phyloP scores from a whole-genome alignment of 352 stramenopile genomes.

The Pythium rhizo-oryzae region DNA sequence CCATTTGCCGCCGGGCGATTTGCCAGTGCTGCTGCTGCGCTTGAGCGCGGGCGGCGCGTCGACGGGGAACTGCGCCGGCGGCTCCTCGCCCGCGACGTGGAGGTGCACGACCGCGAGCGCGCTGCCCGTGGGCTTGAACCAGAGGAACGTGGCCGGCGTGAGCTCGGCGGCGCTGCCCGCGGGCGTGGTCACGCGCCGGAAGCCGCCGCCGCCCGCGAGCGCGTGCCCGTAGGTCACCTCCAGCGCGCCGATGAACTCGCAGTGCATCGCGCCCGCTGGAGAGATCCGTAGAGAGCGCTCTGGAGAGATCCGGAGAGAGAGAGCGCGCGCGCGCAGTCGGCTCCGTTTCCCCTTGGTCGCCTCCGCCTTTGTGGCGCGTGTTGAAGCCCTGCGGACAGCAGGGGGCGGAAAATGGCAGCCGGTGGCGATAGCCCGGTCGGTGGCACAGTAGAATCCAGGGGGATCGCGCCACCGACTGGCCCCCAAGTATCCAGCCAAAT shows the following conservation, averaged over 20 bases:
- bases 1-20: constrained; percentile 32
- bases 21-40: not conserved
- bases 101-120: constrained; percentile 56
- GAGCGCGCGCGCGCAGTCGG: not conserved
- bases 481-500: not conserved
- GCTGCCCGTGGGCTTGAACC: constrained; percentile 66
- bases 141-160: constrained; percentile 82
- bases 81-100: constrained; percentile 39
- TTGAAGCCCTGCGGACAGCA: constrained; percentile 17
- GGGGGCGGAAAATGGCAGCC: constrained; percentile 11
- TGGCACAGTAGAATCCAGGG: not conserved
- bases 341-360: not conserved
- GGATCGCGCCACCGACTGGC: constrained; percentile 15
- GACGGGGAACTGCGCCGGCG: constrained; percentile 17
- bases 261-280: constrained; percentile 47
- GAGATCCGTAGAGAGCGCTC: too few relatives aligned
- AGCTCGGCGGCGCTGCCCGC: constrained; percentile 79
- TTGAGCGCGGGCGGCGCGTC: constrained; percentile 12
- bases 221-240: constrained; percentile 90
- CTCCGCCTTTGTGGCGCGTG: constrained; percentile 1
- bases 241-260: constrained; percentile 67
- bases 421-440: constrained; percentile 10
- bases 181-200: constrained; percentile 81
- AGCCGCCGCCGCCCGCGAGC: constrained; percentile 73
- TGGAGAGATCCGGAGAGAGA: not conserved